Base-by-base conservation (phyloP, 2,329 filamentous ascomycete genomes). In the Fusarium coffeatum region DNA sequence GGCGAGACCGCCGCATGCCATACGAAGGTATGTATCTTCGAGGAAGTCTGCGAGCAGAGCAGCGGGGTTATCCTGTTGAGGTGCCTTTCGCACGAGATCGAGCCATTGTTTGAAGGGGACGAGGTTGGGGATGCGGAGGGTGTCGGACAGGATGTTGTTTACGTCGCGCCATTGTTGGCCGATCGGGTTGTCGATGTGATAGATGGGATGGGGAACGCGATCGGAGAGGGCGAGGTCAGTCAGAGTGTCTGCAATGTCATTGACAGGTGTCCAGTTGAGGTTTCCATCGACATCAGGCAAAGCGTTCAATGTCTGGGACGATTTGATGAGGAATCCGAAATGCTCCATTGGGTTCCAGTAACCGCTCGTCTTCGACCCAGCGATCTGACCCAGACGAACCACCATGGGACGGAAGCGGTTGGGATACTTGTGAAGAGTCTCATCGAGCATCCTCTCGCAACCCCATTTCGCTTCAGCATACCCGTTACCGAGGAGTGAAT, bases 271-370 rank as follows among this genome's bases (percentile, higher is more conserved):
- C 66, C 66, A 69, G 22, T 69, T 69, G 18, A 69, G 66, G 3
- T 56, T 48, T 2, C 66, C 66, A 0, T 67, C 48, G 0, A 72
- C 70, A 0, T 73, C 71, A 0, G 70, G 70, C 3, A 71, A 10
- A 13, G 68, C 60, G 1, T 64, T 66, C 8, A 72, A 12, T 2
- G 70, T 72, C 47, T 72, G 70, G 0, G 70, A 72, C 0, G 70
- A 72, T 18, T 72, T 72, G n/a, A 72, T 59, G 2, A 72, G 43
- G n/a, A 73, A 73, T 1, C 70, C 70, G 8, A 72, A 72, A 23
- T 72, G 70, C 16, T 72, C 70, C 70, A 72, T 73, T 0, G 70
- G 70, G 55, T 72, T 72, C 70, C 70, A 72, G 32, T 73, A 72
- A 0, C 70, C 70, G 13, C 70, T 72, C 0, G 70, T 73, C 41